Conservation (phyloP, 1,284 basidiomycete genomes). For the Microbotryum silenes-acaulis region DNA sequence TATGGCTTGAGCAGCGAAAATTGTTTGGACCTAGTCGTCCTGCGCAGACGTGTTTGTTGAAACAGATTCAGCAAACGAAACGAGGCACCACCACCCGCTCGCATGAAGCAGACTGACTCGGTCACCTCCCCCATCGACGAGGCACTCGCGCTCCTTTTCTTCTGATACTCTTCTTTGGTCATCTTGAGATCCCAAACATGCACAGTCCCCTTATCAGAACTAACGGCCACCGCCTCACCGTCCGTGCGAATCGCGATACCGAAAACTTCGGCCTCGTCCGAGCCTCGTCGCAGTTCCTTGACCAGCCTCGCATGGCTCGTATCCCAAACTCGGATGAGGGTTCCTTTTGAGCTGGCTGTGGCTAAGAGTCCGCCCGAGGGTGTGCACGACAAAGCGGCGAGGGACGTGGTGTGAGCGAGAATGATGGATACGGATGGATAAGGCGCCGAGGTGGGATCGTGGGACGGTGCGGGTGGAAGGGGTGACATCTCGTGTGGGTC, state of each 20-base stretch:
- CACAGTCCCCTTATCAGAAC: constrained; percentile 95
- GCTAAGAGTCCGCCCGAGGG: constrained; percentile 71
- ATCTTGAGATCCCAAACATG: constrained; percentile 73
- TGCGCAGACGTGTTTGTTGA: neutral
- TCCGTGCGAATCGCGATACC: constrained; percentile 61
- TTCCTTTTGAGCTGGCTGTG: constrained; percentile 77
- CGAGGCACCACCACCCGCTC: neutral
- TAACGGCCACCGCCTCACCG: constrained; percentile 62
- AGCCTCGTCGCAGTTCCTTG: constrained; percentile 74
- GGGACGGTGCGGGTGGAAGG: constrained; percentile 49
- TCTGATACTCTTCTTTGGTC: constrained; percentile 27
- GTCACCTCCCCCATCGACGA: constrained; percentile 9
- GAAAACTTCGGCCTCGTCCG: constrained; percentile 86
- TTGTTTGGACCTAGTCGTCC: constrained; percentile 24
- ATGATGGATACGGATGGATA: constrained; percentile 55
- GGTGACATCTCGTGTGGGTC: constrained; percentile 42
- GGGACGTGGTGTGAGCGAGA: constrained; percentile 69
- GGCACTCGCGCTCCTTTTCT: neutral
- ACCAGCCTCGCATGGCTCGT: constrained; percentile 53
- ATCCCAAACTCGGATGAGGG: constrained; percentile 85
- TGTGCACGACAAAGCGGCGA: constrained; percentile 69
- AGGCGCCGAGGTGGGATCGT: constrained; percentile 19
- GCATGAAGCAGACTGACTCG: constrained; percentile 15
- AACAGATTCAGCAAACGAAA: neutral
- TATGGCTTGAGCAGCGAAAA: constrained; percentile 37